phyloP scores from a whole-genome alignment of 2,329 filamentous ascomycete species.

The Xylaria sp. region DNA sequence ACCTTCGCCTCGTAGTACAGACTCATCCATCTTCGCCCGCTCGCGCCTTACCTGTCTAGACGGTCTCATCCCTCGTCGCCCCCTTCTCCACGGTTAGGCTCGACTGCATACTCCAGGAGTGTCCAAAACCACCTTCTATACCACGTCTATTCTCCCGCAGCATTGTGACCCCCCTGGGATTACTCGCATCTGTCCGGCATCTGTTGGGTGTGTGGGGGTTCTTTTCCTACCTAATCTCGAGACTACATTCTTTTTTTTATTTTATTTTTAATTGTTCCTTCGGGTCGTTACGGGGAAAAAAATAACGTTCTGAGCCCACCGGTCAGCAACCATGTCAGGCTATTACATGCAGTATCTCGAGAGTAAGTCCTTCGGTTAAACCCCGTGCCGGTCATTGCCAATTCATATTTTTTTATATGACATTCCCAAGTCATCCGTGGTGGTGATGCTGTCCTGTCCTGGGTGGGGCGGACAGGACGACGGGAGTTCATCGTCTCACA shows the following conservation, averaged over 20 bases:
- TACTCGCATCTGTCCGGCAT: conserved; percentile 35
- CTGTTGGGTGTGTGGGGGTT: conserved; percentile 37
- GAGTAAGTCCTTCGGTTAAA: conserved; percentile 63
- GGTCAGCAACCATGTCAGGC: conserved; percentile 58
- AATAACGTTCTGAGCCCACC: conserved; percentile 32
- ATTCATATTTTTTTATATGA: conserved; percentile 23
- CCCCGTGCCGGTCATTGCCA: conserved; percentile 21
- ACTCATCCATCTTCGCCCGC: conserved; percentile 42
- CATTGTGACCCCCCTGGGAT: conserved; percentile 38
- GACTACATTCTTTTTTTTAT: conserved; percentile 34
- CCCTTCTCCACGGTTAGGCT: conserved; percentile 57
- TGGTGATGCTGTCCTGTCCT: conserved; percentile 36
- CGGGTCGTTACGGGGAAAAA: conserved; percentile 30
- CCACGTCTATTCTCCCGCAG: conserved; percentile 38
- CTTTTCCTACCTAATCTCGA: conserved; percentile 32
- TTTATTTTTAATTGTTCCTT: neutral
- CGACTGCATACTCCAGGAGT: conserved; percentile 55
- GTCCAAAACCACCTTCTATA: conserved; percentile 36
- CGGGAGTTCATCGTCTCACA: conserved; percentile 43
- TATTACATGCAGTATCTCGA: conserved; percentile 77
- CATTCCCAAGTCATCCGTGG: conserved; percentile 33
- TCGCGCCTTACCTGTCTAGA: conserved; percentile 44
- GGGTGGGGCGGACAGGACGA: conserved; percentile 37
- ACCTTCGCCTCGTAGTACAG: conserved; percentile 48
- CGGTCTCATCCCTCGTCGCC: conserved; percentile 42